Evolutionary conservation across 2,329 filamentous ascomycete genomes (phyloP), one percentile per base, ranked within the genome.

Genomic region (Lachnellula cervina): DNA sequence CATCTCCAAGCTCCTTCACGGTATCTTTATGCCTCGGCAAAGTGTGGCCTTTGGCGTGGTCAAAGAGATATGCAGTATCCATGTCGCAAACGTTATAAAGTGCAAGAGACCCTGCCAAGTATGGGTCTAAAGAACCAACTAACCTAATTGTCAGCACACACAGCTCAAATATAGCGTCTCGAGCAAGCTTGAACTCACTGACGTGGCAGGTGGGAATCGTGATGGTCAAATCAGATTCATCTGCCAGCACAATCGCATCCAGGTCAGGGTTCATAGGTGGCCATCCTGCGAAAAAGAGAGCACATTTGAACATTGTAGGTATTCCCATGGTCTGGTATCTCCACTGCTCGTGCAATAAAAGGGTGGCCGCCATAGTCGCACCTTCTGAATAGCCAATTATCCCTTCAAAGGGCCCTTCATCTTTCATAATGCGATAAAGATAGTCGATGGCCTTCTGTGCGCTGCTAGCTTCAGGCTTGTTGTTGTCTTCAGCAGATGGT

Each of bases 21-120:
- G 69, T 72, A 23, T 67, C 62, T 43, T 65, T 63, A 45, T 82
- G 79, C 59, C 81, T 72, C 0, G 84, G 83, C 2, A 86, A 70
- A 0, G 81, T 86, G 62, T 87, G 84, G 0, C 84, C 83, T 63
- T 84, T 85, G 2, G 80, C 83, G 55, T 84, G 82, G 59, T 87
- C 83, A 58, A 87, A 86, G 9, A 87, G 74, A 38, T 77, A 76
- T 0, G 83, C 82, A 2, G 73, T 79, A 53, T 86, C 82, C 2
- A 77, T 77, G 50, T 86, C 80, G 59, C 83, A 87, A n/a, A 84
- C 76, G 59, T 83, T 83, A 71, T 80, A 86, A 1, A 87, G 74
- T 0, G 83, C 81, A 69, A 86, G 75, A 8, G 81, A 82, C 0
- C 83, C 82, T 40, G 83, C 75, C 3, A 85, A 75, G 60, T 85